Evolutionary conservation across 257 asterid genomes (phyloP).

Genomic region (Osmanthus fragrans): DNA sequence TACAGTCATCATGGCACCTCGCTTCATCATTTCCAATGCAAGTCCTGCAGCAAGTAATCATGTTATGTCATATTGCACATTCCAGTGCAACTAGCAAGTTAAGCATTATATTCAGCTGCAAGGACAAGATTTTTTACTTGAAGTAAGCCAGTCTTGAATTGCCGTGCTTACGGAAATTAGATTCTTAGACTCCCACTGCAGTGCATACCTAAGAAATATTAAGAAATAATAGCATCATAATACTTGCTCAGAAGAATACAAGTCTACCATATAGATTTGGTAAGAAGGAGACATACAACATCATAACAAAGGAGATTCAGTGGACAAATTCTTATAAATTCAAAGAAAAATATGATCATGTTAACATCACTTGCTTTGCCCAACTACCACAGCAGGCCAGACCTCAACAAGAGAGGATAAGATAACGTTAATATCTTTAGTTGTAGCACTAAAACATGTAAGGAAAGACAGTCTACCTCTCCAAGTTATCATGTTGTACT

Average conservation of each 20-base stretch:
- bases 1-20: constrained; percentile 96
- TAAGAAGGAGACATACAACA: constrained; percentile 11
- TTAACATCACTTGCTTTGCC: not conserved
- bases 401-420: not conserved
- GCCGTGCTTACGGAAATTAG: constrained; percentile 88
- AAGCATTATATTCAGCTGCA: constrained; percentile 15
- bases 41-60: constrained; percentile 49
- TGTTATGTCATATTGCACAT: constrained; percentile 23
- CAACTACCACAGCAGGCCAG: constrained; percentile 2
- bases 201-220: constrained; percentile 62
- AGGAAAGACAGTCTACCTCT: constrained; percentile 51
- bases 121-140: constrained; percentile 59
- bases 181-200: constrained; percentile 94
- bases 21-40: constrained; percentile 81
- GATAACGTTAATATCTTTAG: constrained; percentile 8
- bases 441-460: constrained; percentile 10
- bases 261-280: not conserved
- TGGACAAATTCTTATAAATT: not conserved
- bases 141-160: constrained; percentile 94
- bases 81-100: constrained; percentile 9
- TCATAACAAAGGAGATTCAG: constrained; percentile 8
- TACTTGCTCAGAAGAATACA: constrained; percentile 19
- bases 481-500: constrained; percentile 64
- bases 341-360: not conserved
- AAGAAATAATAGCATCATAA: constrained; percentile 13